These are phyloP conservation scores for Cercospora sp. DNA, from an alignment of 2,329 filamentous ascomycete genomes.

Conservation along the genomic window DNA sequence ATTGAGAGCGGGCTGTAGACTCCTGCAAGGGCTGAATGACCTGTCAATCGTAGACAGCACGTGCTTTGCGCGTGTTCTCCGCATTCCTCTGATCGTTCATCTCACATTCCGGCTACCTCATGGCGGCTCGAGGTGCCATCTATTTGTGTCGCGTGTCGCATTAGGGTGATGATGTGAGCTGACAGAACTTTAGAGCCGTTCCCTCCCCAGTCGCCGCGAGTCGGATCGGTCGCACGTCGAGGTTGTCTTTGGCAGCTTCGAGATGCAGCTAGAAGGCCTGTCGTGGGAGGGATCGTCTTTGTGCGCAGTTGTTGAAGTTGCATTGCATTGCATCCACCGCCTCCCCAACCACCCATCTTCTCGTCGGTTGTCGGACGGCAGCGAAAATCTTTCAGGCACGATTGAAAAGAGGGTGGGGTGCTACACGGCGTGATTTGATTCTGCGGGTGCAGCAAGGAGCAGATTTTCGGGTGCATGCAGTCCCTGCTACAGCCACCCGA, in stretches of 20 bases:
- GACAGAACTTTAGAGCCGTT: not conserved
- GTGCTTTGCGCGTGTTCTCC: conserved; percentile 15
- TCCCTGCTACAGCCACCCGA: conserved; percentile 6
- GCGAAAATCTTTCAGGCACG: conserved; percentile 9
- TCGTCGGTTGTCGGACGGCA: not conserved
- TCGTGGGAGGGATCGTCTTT: conserved; percentile 16
- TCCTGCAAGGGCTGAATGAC: conserved; percentile 6
- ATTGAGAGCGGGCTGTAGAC: not conserved
- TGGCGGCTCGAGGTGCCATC: not conserved
- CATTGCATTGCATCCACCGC: conserved; percentile 14
- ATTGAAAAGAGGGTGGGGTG: conserved; percentile 12
- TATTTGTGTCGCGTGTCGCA: not conserved
- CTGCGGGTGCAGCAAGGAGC: conserved; percentile 22
- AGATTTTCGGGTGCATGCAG: conserved; percentile 20
- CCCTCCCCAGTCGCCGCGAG: not conserved
- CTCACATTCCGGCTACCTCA: not conserved
- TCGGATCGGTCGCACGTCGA: not conserved
- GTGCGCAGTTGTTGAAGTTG: conserved; percentile 6
- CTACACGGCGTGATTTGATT: conserved; percentile 22
- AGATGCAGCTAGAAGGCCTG: conserved; percentile 17
- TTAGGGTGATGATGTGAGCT: not conserved
- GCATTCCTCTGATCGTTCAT: conserved; percentile 6
- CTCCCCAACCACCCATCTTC: conserved; percentile 7
- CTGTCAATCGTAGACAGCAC: conserved; percentile 12
- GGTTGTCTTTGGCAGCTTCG: not conserved